Base-by-base conservation (phyloP, 2,329 filamentous ascomycete species). In the Botrytis pseudocinerea region DNA sequence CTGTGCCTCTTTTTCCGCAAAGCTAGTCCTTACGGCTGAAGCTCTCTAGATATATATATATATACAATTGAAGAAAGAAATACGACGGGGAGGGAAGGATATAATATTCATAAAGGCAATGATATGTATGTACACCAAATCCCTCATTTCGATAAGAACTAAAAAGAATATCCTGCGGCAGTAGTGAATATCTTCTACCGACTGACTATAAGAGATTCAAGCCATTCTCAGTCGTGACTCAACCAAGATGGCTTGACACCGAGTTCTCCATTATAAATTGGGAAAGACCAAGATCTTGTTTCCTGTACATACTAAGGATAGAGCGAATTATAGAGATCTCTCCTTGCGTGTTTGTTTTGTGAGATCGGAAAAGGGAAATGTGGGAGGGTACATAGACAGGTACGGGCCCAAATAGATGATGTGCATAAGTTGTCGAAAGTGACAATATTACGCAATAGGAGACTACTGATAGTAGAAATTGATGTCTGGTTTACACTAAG, bases 401-500 rank as follows among this genome's bases (percentile, higher is more conserved):
- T 6, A 2, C 16, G 3, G 16, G 25, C n/a, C 2, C 2, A 61
- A 4, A 14, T 38, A 12, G 8, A 38, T 25, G 14, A 4, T 16
- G 22, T n/a, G 32, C 2, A 4, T 38, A 25, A 12, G 2, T 16
- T 38, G 9, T 54, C 25, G 28, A 7, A 38, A 25, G 12, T 16
- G 32, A 60, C 10, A 60, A 60, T 1, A 60, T 38, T 25, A 25
- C 35, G 9, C 5, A 7, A 59, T 20, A 38, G 59, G 32, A 60
- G 20, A 61, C 59, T 7, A 38, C 9, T 25, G 5, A 5, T 5
- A 38, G 3, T 35, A 38, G 14, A 25, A 25, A 38, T 25, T 8
- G 59, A 61, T 61, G 2, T 25, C 0, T 25, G 1, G 0, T 35
- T 8, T 14, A 14, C 32, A 1, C 1, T 4, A 2, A 38, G 25